These are phyloP conservation scores for Cyclotella atomus DNA, from an alignment of 108 stramenopile genomes.

Conservation along the genomic window DNA sequence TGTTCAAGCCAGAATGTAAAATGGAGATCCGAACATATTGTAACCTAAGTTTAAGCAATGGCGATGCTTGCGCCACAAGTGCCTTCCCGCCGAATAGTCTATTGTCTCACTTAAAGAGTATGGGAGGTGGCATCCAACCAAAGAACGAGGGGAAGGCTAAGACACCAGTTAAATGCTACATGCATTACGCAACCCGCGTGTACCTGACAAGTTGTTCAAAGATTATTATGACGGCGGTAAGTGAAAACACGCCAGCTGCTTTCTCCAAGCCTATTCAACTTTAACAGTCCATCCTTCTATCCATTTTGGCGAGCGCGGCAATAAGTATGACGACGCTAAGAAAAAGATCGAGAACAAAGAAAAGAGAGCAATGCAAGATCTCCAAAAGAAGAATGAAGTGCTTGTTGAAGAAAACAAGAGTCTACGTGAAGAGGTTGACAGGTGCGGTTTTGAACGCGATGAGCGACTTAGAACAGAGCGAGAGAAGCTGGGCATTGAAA, in stretches of 20 bases:
- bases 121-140: constrained; percentile 1
- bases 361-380: too few species aligned
- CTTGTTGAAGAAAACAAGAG: not conserved
- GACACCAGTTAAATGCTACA: constrained; percentile 2
- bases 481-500: constrained; percentile 3
- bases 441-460: too few species aligned
- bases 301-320: too few species aligned
- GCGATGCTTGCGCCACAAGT: too few species aligned
- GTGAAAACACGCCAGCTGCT: too few species aligned
- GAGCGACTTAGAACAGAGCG: not conserved
- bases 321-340: too few species aligned
- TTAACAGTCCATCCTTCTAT: too few species aligned
- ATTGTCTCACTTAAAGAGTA: constrained; percentile 7
- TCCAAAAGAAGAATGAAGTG: not conserved
- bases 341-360: too few species aligned
- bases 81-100: too few species aligned
- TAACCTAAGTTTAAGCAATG: too few species aligned
- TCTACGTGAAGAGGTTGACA: not conserved
- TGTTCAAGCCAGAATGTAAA: too few species aligned
- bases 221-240: constrained; percentile 17
- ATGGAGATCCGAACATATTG: too few species aligned
- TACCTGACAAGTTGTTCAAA: constrained; percentile 9
- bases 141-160: not conserved
- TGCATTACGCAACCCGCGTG: constrained; percentile 1
- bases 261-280: not conserved